Evolutionary conservation across 495 filamentous ascomycete species (phyloP).

Genomic region (Xylaria venustula): DNA sequence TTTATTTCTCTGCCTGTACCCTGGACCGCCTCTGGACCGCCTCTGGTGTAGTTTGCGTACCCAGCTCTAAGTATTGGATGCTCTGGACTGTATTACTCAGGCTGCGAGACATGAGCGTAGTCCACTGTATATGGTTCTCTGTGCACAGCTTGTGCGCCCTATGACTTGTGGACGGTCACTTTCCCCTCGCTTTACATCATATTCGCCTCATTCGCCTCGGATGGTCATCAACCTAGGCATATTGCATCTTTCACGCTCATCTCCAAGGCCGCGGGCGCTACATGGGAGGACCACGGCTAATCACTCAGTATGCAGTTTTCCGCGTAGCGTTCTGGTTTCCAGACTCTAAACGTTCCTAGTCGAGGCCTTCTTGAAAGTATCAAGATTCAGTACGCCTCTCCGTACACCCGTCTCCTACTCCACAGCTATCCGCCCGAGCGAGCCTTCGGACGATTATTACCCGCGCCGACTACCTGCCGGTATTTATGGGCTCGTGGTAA

Average conservation of each 20-base stretch:
- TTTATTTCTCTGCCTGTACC: not conserved
- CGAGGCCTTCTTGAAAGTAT: not conserved
- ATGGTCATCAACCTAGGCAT: not conserved
- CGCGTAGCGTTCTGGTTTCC: slow-evolving; percentile 19
- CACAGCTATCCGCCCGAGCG: slow-evolving; percentile 4
- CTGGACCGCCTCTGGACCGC: not conserved
- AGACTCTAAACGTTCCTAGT: not conserved
- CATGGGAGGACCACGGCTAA: slow-evolving; percentile 31
- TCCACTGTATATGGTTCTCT: not conserved
- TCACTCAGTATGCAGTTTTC: slow-evolving; percentile 32
- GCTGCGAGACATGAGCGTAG: not conserved
- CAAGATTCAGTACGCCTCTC: not conserved
- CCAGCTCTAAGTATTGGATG: not conserved
- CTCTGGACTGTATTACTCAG: not conserved
- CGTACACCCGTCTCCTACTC: not conserved
- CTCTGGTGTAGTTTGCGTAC: not conserved
- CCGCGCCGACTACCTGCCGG: slow-evolving; percentile 4
- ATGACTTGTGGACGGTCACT: not conserved
- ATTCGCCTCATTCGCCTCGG: not conserved
- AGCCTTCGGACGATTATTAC: slow-evolving; percentile 12
- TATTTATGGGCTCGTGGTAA: slow-evolving; percentile 27
- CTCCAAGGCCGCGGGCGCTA: slow-evolving; percentile 23
- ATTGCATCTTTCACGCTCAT: slow-evolving; percentile 2
- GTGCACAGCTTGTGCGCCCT: not conserved
- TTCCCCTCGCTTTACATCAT: not conserved